Evolutionary conservation across 2,329 filamentous ascomycete species (phyloP), one percentile per base, ranked within the genome.

Genomic region (Cercospora beticola): DNA sequence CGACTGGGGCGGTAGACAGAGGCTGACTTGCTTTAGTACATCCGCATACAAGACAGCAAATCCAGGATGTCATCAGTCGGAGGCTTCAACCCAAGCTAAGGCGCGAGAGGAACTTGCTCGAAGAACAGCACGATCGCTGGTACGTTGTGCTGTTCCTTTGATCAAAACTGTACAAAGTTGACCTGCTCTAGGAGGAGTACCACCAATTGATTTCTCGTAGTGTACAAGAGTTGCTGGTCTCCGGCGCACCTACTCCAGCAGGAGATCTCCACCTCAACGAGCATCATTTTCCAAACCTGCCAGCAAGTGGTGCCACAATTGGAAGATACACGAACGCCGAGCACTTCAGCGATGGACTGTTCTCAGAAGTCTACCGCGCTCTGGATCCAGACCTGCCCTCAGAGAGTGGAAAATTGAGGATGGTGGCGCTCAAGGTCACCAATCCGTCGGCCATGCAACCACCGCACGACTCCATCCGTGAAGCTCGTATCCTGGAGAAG

Each of bases 391-490:
- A 79, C 16, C 28, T 64, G 5, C 21, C 54, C 3, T n/a, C 57
- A 8, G 52, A 56, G 10, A 43, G 36, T 33, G 59, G 60, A 36
- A 69, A 66, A 12, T 64, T 75, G 62, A 61, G 72, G 40, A 28
- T 87, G 10, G 84, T 90, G 5, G 95, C 94, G 1, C 83, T 99
- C 60, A 99, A 99, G 78, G 89, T 97, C 68, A 97, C 95, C 40
- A 89, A 88, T 30, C 89, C 92, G 33, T 89, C 89, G 43, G 84
- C 86, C 64, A 88, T 90, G 81, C 86, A 89, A 43, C 89, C 91
- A 68, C 95, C 95, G 9, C 95, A 99, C 80, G 89, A 96, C 77
- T 90, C 93, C 1, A 82, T 86, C 58, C 89, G 92, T 54, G 95
- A 99, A 82, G 89, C 89, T 63, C 88, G 89, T 71, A 89, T 98